Evolutionary conservation across 78 protist species (phyloP).

Genomic region (Dictyostelium firmibasis): DNA sequence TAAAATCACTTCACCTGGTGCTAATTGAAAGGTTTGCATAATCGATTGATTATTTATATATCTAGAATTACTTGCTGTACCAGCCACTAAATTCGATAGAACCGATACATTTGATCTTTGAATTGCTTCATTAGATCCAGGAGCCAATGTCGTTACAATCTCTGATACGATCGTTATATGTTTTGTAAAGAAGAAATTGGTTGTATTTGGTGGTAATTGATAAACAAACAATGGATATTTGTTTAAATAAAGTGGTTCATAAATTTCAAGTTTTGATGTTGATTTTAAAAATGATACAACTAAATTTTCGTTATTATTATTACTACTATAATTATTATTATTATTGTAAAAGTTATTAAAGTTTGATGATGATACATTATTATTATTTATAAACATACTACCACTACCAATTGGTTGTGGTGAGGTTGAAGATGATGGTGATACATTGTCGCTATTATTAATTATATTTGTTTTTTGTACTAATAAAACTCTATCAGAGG

Average conservation of each 20-base stretch:
- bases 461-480: slow-evolving; percentile 6
- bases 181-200: slow-evolving; percentile 54
- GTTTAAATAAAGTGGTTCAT: slow-evolving; percentile 67
- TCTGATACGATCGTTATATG: slow-evolving; percentile 50
- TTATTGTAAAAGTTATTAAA: neutral
- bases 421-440: neutral
- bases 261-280: slow-evolving; percentile 55
- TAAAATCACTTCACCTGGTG: slow-evolving; percentile 42
- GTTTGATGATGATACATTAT: slow-evolving; percentile 1
- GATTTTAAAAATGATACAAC: slow-evolving; percentile 36
- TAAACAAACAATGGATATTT: slow-evolving; percentile 79
- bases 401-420: neutral
- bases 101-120: slow-evolving; percentile 16
- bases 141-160: neutral
- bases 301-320: slow-evolving; percentile 19
- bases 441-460: neutral
- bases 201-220: slow-evolving; percentile 59
- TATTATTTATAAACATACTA: neutral
- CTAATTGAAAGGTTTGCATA: slow-evolving; percentile 62
- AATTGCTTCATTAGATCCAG: neutral
- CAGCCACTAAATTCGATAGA: slow-evolving; percentile 60
- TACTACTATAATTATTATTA: neutral
- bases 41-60: slow-evolving; percentile 73
- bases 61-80: slow-evolving; percentile 70
- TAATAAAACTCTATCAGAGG: neutral